A percentile compares a stretch with the other conserved stretches of the same genome.
These are phyloP conservation scores for Psilocybe sp. DNA, from an alignment of 768 basidiomycete species.

Conservation along the genomic window DNA sequence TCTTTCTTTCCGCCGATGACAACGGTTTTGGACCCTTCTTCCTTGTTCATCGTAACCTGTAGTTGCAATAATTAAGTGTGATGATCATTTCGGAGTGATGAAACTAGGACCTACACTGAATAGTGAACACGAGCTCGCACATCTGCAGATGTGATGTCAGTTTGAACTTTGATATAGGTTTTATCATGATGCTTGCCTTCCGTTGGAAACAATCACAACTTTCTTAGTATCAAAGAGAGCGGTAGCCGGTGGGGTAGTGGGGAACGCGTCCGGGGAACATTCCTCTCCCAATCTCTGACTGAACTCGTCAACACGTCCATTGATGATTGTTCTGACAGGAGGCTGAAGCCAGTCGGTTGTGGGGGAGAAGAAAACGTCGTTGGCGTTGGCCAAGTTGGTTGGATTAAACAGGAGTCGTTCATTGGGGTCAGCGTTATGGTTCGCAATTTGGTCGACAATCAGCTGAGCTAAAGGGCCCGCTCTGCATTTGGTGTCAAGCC, in stretches of 20 bases:
- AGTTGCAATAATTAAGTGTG: not conserved
- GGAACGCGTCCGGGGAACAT: constrained; percentile 27
- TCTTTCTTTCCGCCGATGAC: constrained; percentile 52
- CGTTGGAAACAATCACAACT: constrained; percentile 56
- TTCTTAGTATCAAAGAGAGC: constrained; percentile 51
- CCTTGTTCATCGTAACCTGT: constrained; percentile 59
- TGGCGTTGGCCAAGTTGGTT: constrained; percentile 43
- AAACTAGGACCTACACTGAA: constrained; percentile 38
- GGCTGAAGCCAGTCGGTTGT: constrained; percentile 49
- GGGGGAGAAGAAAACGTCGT: constrained; percentile 37
- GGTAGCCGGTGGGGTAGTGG: constrained; percentile 34
- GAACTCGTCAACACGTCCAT: constrained; percentile 50
- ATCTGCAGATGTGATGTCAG: constrained; percentile 26
- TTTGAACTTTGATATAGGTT: not conserved
- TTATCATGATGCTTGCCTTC: constrained; percentile 26
- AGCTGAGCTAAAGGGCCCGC: constrained; percentile 48
- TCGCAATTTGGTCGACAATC: constrained; percentile 42
- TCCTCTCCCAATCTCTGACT: constrained; percentile 48
- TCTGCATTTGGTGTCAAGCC: constrained; percentile 49
- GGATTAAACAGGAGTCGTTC: constrained; percentile 47
- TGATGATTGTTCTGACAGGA: constrained; percentile 39
- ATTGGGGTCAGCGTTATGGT: constrained; percentile 42
- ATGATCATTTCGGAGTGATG: not conserved
- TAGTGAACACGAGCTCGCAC: constrained; percentile 46
- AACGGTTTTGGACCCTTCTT: constrained; percentile 53